phyloP scores from a whole-genome alignment of 768 basidiomycete genomes.

The Leccinum rimulosum region DNA sequence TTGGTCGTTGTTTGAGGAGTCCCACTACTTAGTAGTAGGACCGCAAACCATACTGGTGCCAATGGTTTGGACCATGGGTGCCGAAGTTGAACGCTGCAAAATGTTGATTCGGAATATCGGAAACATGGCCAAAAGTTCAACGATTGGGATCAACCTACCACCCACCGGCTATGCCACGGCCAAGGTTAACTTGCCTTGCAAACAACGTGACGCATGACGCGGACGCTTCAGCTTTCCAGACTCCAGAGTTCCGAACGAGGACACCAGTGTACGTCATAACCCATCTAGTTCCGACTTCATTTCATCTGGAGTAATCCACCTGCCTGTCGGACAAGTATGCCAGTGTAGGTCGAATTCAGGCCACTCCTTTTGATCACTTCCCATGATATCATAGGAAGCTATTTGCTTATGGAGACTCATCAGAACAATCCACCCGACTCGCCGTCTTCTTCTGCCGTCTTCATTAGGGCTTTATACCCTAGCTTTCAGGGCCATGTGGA shows the following conservation, averaged over 20 bases:
- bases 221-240: neutral
- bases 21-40: neutral
- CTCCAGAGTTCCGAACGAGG: neutral
- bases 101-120: neutral
- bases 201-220: too few relatives aligned
- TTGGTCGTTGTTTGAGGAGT: neutral
- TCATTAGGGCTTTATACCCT: neutral
- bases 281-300: neutral
- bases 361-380: conserved; percentile 8
- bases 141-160: neutral
- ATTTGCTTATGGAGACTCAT: conserved; percentile 3
- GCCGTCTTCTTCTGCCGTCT: neutral
- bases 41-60: neutral
- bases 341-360: neutral
- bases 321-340: conserved; percentile 3
- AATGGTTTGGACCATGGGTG: neutral
- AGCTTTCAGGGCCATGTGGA: neutral
- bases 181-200: neutral
- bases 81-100: neutral
- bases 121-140: too few relatives aligned
- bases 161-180: neutral
- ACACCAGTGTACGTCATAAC: conserved; percentile 3
- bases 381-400: conserved; percentile 2
- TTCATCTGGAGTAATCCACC: neutral
- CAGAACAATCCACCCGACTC: neutral